Conservation (phyloP, 306 rosid species). For the Pterocarpus macrocarpus region DNA sequence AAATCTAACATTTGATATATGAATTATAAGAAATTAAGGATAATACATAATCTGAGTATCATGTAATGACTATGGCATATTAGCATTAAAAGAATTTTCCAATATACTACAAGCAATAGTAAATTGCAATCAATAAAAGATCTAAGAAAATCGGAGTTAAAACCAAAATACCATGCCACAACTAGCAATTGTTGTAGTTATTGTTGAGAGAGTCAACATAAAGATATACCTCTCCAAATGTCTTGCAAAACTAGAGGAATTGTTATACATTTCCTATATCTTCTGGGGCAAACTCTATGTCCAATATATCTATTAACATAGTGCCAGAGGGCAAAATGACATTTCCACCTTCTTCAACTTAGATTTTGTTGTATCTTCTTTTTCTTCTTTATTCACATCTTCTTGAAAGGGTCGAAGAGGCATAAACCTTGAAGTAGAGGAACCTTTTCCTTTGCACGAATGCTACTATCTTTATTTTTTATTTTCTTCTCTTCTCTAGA, state of each 20-base stretch:
- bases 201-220: neutral
- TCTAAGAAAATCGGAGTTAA: neutral
- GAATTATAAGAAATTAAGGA: neutral
- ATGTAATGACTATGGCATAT: neutral
- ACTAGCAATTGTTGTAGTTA: neutral
- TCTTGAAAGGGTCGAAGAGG: too few species aligned
- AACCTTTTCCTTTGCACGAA: too few species aligned
- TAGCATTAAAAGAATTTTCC: neutral
- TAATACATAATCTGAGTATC: neutral
- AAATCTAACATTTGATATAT: neutral
- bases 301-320: constrained; percentile 50
- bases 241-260: constrained; percentile 62
- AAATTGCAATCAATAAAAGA: neutral
- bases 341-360: too few species aligned
- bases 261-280: constrained; percentile 70
- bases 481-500: too few species aligned
- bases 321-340: constrained; percentile 56
- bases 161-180: neutral
- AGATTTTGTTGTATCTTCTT: neutral
- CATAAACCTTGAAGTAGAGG: neutral
- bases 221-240: constrained; percentile 64
- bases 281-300: constrained; percentile 53
- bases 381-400: neutral
- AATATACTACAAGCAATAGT: neutral
- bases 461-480: too few species aligned